Evolutionary conservation across 2,329 filamentous ascomycete genomes (phyloP).

Genomic region (Acrocalymma vagum): DNA sequence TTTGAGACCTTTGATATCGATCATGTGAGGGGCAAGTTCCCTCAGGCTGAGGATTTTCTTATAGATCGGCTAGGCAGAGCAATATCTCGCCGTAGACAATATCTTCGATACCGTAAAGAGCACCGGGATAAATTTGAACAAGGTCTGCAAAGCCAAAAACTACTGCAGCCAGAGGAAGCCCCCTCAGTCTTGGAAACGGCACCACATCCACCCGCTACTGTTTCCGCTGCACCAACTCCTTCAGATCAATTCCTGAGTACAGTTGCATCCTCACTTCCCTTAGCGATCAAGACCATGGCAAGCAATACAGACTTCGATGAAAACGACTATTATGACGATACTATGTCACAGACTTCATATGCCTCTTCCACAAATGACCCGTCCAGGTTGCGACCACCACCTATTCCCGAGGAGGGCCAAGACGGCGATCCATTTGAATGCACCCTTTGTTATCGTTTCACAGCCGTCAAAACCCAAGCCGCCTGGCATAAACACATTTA

Average conservation of each 20-base stretch:
- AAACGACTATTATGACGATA: conserved; percentile 20
- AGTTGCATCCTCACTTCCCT: conserved; percentile 22
- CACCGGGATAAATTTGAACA: conserved; percentile 33
- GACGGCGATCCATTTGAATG: conserved; percentile 39
- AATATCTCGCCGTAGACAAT: conserved; percentile 38
- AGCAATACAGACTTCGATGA: conserved; percentile 7
- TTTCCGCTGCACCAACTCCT: neutral
- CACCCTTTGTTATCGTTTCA: conserved; percentile 35
- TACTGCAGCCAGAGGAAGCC: neutral
- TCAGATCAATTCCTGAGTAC: conserved; percentile 17
- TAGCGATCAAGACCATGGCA: conserved; percentile 9
- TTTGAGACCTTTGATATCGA: conserved; percentile 35
- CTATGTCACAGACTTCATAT: conserved; percentile 34
- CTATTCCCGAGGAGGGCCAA: conserved; percentile 24
- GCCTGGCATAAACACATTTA: conserved; percentile 32
- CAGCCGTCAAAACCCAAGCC: conserved; percentile 10
- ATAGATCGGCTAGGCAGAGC: conserved; percentile 35
- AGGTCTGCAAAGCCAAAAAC: conserved; percentile 6
- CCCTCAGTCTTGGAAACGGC: too few species aligned
- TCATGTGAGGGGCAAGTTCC: conserved; percentile 37
- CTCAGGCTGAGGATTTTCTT: conserved; percentile 21
- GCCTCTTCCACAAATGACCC: conserved; percentile 23
- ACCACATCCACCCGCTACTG: neutral
- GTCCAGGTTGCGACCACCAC: conserved; percentile 24
- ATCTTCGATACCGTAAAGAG: conserved; percentile 37